Evolutionary conservation across 192 early-diverging fungal species (phyloP), one percentile per base, ranked within the genome.

Genomic region (Podila epicladia): DNA sequence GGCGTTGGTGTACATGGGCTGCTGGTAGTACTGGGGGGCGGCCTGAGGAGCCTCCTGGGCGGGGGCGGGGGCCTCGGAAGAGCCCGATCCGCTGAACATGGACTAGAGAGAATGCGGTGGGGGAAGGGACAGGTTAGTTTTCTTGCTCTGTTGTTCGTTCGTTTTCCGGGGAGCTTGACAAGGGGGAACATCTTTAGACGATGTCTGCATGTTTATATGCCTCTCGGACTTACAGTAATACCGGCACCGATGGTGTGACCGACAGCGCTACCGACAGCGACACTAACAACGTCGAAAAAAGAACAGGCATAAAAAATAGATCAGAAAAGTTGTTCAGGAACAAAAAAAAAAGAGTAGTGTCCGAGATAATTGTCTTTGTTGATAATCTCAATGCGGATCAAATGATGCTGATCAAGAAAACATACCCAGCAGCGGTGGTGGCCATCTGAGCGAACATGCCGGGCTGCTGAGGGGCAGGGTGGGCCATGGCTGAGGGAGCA

Each of bases 231-330:
- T 35, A 97, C 93, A 66, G 94, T 94, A 53, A 96, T 92, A 85
- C 94, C 94, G 51, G 93, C 95, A 65, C 94, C 95, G 24, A 94
- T 88, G 55, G 93, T 93, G 62, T 90, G 92, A 61, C 95, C 96
- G n/a, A 97, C 92, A 71, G 95, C 96, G 53, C 95, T 95, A 86
- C 95, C 95, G 93, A 95, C 29, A 90, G 87, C 57, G 90, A 95
- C 94, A 95, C 87, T 55, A 55, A n/a, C 24, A n/a, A 22, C 82
- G 60, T n/a, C n/a, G 41, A 28, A 41, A 28, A 37, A 45, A 50
- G 9, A 32, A 12, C 13, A 5, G 29, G 20, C n/a, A n/a, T n/a
- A n/a, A n/a, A n/a, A n/a, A n/a, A n/a, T n/a, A n/a, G n/a, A n/a
- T n/a, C 17, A 26, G 29, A 13, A 57, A 58, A 9, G 31, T 20